phyloP scores from a whole-genome alignment of 2,329 filamentous ascomycete species.

The Exserohilum turcica region DNA sequence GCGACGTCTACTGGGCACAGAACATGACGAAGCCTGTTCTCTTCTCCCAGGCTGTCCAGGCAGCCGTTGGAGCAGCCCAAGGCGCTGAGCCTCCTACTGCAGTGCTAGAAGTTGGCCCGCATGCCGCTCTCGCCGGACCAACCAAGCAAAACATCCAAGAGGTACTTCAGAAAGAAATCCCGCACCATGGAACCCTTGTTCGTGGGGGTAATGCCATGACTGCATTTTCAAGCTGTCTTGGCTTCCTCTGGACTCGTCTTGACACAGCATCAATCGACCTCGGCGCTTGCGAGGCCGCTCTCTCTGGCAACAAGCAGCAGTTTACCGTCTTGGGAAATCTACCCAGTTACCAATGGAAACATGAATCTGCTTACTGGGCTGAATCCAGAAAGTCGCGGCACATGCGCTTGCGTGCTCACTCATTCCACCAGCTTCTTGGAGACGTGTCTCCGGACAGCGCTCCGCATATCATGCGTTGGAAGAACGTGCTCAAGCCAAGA shows the following conservation, averaged over 20 bases:
- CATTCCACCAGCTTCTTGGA: background rate
- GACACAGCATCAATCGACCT: background rate
- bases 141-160: conserved; percentile 4
- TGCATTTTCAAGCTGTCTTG: background rate
- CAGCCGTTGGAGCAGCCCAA: background rate
- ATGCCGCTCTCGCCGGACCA: conserved; percentile 48
- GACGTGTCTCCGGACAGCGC: background rate
- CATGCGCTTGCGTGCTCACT: background rate
- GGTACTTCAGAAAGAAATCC: background rate
- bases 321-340: background rate
- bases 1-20: conserved; percentile 2
- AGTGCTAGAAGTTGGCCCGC: conserved; percentile 53
- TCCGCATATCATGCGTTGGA: background rate
- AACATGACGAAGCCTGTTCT: conserved; percentile 4
- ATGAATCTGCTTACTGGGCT: background rate
- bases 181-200: background rate
- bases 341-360: conserved; percentile 4
- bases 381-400: background rate
- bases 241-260: background rate
- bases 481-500: background rate
- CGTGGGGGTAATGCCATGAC: background rate
- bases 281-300: no score
- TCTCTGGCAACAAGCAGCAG: background rate
- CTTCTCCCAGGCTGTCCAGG: conserved; percentile 3
- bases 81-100: background rate